Evolutionary conservation across 202 grass and related monocot genomes (phyloP), one percentile per base, ranked within the genome.

Genomic region (Musa balbisiana): DNA sequence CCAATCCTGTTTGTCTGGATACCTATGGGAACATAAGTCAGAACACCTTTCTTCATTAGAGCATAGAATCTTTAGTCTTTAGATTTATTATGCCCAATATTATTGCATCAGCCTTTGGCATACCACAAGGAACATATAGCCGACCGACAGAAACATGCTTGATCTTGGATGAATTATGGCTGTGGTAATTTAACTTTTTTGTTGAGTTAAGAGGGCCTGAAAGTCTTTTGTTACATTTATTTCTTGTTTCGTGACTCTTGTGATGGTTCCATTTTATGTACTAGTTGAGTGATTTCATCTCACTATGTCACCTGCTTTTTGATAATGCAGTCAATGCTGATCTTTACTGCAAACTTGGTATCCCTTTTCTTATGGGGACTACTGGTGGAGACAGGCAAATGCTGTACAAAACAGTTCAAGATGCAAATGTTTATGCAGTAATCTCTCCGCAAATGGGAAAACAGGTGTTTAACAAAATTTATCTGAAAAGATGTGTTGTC

Each of bases 361-460:
- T 98, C 79, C 87, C 88, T 62, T 98, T 94, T 91, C 88, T 98
- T 55, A 92, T 98, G 91, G 95, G 91, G 60, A 98, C 95, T 81
- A 94, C 91, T 69, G 94, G 88, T 33, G 90, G 90, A 71, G 52
- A 93, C 55, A 76, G 49, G 56, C 12, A 87, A 27, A 74, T 86
- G 68, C 81, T 93, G 25, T 84, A 89, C 63, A 93, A 91, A 85
- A 80, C 90, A 55, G 86, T 97, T 24, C 73, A 82, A 82, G 90
- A 93, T 87, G 86, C 90, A 81, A 86, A 88, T 65, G 82, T 69
- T 21, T 91, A 91, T 73, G 88, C 90, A 25, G 76, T 93, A 55
- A 89, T 97, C 84, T 97, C 90, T 82, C 94, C 94, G 73, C 94
- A 97, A 80, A 97, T 93, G 88, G 88, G 84, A 3, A 97, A 97